A percentile compares a stretch with the other conserved stretches of the same genome.
Conservation (phyloP, 192 early-diverging fungal species). For the Mortierella alpina region DNA sequence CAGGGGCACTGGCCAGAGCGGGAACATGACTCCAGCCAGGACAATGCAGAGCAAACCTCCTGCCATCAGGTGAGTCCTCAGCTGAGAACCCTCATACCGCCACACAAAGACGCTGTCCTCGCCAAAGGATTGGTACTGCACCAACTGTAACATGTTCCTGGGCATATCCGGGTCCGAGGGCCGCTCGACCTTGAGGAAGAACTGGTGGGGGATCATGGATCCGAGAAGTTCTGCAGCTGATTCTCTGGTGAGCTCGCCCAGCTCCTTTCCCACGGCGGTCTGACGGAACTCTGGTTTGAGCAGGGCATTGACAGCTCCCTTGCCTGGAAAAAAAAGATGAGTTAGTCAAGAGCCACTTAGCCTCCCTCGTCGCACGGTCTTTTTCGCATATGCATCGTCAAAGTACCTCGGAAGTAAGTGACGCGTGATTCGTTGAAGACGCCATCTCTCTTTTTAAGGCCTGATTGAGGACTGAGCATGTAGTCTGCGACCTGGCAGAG, state of each 20-base stretch:
- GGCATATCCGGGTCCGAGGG: constrained; percentile 57
- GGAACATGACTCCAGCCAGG: constrained; percentile 97
- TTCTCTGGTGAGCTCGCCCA: constrained; percentile 47
- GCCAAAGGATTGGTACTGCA: constrained; percentile 71
- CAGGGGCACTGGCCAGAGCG: constrained; percentile 85
- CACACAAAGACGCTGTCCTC: constrained; percentile 93
- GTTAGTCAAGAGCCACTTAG: not conserved
- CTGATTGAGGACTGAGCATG: constrained; percentile 75
- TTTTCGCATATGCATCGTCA: not conserved
- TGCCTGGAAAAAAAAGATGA: constrained; percentile 52
- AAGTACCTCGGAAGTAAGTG: constrained; percentile 90
- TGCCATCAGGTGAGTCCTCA: constrained; percentile 78
- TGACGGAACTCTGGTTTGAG: constrained; percentile 67
- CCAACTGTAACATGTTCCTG: constrained; percentile 62
- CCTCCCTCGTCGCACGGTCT: not conserved
- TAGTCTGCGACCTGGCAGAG: constrained; percentile 79
- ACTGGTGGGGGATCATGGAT: constrained; percentile 74
- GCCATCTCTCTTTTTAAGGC: constrained; percentile 85
- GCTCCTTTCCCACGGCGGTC: constrained; percentile 66
- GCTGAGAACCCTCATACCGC: constrained; percentile 93
- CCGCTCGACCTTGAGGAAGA: constrained; percentile 83
- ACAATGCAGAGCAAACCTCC: constrained; percentile 80
- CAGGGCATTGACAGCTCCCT: constrained; percentile 75
- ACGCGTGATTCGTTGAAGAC: constrained; percentile 89
- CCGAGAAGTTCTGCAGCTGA: constrained; percentile 70